A percentile compares a stretch with the other conserved stretches of the same genome.
phyloP scores from a whole-genome alignment of 1,284 basidiomycete species.

The Ganoderma multipileum region DNA sequence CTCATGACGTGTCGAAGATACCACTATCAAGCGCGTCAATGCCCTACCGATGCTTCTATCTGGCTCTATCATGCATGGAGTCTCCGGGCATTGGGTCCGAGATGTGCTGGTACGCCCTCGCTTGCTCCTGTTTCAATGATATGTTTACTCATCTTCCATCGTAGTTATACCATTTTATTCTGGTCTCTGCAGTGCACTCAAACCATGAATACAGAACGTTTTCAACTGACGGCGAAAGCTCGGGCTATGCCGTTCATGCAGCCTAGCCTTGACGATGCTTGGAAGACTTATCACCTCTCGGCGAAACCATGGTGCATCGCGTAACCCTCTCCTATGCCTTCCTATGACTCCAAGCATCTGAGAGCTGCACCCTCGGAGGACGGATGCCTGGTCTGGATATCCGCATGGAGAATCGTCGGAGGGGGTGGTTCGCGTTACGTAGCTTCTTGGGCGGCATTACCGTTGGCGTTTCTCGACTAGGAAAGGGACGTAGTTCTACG shows the following conservation, averaged over 20 bases:
- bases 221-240: constrained; percentile 21
- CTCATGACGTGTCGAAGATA: not conserved
- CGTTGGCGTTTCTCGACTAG: constrained; percentile 25
- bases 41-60: not conserved
- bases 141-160: not conserved
- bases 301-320: constrained; percentile 24
- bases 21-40: not conserved
- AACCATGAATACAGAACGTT: not conserved
- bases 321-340: not conserved
- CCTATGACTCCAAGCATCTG: not conserved
- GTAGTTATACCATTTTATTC: not conserved
- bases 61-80: not conserved
- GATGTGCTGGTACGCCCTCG: not conserved
- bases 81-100: not conserved
- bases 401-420: constrained; percentile 28
- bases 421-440: constrained; percentile 2
- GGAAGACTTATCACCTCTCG: constrained; percentile 14
- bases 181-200: not conserved
- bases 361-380: not conserved
- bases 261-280: constrained; percentile 6
- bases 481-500: constrained; percentile 25
- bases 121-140: not conserved
- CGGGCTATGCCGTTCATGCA: constrained; percentile 22
- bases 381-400: constrained; percentile 3
- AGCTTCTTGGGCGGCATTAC: constrained; percentile 11